Base-by-base conservation (phyloP, 306 rosid species). In the Biancaea sappan region DNA sequence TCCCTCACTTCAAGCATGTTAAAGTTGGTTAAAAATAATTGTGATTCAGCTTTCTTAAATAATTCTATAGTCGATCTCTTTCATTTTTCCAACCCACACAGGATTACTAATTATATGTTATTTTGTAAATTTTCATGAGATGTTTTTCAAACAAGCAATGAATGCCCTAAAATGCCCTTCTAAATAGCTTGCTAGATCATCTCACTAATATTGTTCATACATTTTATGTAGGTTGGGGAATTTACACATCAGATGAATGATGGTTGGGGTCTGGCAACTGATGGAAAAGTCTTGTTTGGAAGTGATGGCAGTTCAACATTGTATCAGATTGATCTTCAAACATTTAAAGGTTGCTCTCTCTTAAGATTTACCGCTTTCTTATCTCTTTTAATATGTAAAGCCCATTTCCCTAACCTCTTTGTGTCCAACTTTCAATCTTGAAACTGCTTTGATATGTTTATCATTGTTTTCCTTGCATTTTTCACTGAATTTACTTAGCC, bases 181-280 rank as follows among this genome's bases (percentile, higher is more conserved):
- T 52, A 38, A 34, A 66, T 54, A 25, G 71, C 47, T 62, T 52
- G 28, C 38, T 22, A 65, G 37, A 48, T 77, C 63, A 48, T 77
- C 63, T 63, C 29, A 79, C 53, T 69, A 61, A 69, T 63, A 73
- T 76, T 72, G 53, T 35, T 32, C 68, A 35, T 69, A 38, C 72
- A 57, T 47, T 71, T 37, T 2, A 5, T 80, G 74, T 78, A 94
- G 98, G 26, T 85, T 62, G 90, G 73, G 68, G 74, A 72, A 79
- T 94, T 94, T 80, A 76, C 82, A 21, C 96, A 91, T 84, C 82
- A 80, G 57, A 94, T 94, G 97, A 56, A 70, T 41, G 97, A 94
- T 84, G 98, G 98, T 60, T 94, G 98, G 98, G 98, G 97, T 78
- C 76, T 94, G 69, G 92, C 98, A 82, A 88, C 94, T 44, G 98